A percentile compares a stretch with the other conserved stretches of the same genome.
These are phyloP conservation scores for Termitomyces sp. DNA, from an alignment of 768 basidiomycete genomes.

Conservation along the genomic window DNA sequence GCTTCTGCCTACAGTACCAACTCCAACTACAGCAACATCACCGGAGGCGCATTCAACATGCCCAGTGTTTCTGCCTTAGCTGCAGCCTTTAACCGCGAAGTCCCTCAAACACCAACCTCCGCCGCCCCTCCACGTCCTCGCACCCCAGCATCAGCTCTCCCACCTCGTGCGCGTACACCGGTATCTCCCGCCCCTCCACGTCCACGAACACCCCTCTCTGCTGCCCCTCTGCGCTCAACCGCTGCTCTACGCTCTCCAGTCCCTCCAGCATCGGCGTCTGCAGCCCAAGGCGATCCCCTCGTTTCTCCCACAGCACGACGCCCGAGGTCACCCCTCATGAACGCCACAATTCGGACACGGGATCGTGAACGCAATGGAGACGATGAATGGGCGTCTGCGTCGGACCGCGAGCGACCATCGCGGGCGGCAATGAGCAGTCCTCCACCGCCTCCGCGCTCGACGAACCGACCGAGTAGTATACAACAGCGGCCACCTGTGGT, in stretches of 20 bases:
- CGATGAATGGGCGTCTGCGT: slow-evolving; percentile 7
- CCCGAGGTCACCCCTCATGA: slow-evolving; percentile 27
- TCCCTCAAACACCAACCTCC: slow-evolving; percentile 10
- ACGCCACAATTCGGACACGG: slow-evolving; percentile 16
- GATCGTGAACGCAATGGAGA: slow-evolving; percentile 18
- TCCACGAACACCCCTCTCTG: slow-evolving; percentile 15
- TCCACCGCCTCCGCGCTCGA: slow-evolving; percentile 64
- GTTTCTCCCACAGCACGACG: slow-evolving; percentile 31
- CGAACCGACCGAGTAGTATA: slow-evolving; percentile 60
- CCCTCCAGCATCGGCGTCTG: slow-evolving; percentile 19
- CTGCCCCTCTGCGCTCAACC: slow-evolving; percentile 12
- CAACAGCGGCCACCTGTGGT: slow-evolving; percentile 48
- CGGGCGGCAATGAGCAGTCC: slow-evolving; percentile 35
- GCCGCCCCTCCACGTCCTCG: slow-evolving; percentile 8
- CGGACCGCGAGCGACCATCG: slow-evolving; percentile 23
- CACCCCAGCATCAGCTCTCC: slow-evolving; percentile 30
- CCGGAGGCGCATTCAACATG: slow-evolving; percentile 7
- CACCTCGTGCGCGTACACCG: slow-evolving; percentile 61
- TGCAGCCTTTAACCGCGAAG: slow-evolving; percentile 7
- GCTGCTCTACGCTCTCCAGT: slow-evolving; percentile 12
- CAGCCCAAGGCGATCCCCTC: slow-evolving; percentile 16
- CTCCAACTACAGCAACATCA: slow-evolving; percentile 8
- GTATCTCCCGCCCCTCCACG: slow-evolving; percentile 15
- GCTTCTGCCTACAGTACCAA: slow-evolving; percentile 13
- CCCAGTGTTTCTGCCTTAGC: slow-evolving; percentile 12